These are phyloP conservation scores for Blastobotrys niveus DNA, from an alignment of 1,139 yeast species.

Conservation along the genomic window DNA sequence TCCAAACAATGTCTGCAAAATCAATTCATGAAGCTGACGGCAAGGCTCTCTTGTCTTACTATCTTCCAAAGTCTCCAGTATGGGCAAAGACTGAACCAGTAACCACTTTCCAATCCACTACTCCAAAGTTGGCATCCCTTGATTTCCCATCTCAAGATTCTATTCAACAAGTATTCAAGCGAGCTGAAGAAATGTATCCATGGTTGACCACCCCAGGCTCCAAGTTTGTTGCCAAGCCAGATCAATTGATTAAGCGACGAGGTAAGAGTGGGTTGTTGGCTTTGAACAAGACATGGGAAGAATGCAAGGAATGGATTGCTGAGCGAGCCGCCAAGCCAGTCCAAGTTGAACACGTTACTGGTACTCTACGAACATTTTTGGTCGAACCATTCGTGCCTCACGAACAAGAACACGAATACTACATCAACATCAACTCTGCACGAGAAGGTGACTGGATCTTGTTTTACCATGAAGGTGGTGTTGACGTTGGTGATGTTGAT, in stretches of 20 bases:
- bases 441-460: slow-evolving; percentile 46
- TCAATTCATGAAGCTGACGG: slow-evolving; percentile 46
- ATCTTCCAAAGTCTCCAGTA: slow-evolving; percentile 39
- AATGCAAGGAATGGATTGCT: slow-evolving; percentile 40
- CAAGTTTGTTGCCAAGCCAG: slow-evolving; percentile 44
- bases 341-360: slow-evolving; percentile 39
- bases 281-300: slow-evolving; percentile 42
- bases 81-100: slow-evolving; percentile 32
- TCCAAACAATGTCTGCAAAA: slow-evolving; percentile 38
- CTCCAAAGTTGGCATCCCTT: slow-evolving; percentile 40
- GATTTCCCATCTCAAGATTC: slow-evolving; percentile 32
- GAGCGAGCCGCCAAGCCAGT: slow-evolving; percentile 40
- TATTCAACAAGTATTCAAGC: slow-evolving; percentile 33
- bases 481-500: slow-evolving; percentile 45
- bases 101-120: slow-evolving; percentile 34
- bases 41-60: slow-evolving; percentile 42
- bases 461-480: slow-evolving; percentile 46
- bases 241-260: slow-evolving; percentile 44
- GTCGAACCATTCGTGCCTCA: slow-evolving; percentile 47
- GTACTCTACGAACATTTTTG: slow-evolving; percentile 39
- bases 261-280: slow-evolving; percentile 43
- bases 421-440: slow-evolving; percentile 44
- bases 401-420: slow-evolving; percentile 42
- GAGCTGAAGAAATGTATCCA: slow-evolving; percentile 39
- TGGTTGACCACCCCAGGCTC: slow-evolving; percentile 39